These are phyloP conservation scores for Pseudopithomyces maydicus DNA, from an alignment of 2,329 filamentous ascomycete species.

Conservation along the genomic window DNA sequence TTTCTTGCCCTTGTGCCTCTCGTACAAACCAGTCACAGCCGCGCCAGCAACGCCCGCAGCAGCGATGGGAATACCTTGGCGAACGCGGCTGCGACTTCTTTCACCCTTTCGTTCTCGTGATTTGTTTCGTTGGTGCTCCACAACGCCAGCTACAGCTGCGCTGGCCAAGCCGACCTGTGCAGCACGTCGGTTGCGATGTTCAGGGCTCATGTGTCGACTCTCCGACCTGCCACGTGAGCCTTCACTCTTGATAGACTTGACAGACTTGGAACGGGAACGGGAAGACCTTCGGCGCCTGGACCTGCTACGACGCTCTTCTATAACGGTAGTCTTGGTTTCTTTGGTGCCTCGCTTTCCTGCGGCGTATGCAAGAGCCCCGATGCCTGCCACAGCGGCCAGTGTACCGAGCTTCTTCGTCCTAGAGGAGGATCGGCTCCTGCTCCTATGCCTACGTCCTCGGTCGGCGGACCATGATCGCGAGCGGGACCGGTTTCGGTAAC, in stretches of 20 bases:
- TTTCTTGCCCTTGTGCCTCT: slow-evolving; percentile 66
- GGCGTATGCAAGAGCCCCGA: slow-evolving; percentile 63
- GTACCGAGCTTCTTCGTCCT: slow-evolving; percentile 61
- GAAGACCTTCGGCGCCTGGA: slow-evolving; percentile 52
- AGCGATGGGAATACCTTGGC: slow-evolving; percentile 63
- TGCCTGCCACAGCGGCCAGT: slow-evolving; percentile 64
- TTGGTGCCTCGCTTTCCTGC: slow-evolving; percentile 54
- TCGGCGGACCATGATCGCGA: slow-evolving; percentile 45
- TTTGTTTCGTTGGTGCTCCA: slow-evolving; percentile 62
- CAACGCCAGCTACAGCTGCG: slow-evolving; percentile 66
- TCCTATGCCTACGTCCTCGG: slow-evolving; percentile 31
- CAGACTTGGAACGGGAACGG: slow-evolving; percentile 32
- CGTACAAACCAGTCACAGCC: slow-evolving; percentile 65
- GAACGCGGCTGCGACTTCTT: slow-evolving; percentile 60
- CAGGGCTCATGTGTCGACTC: slow-evolving; percentile 48
- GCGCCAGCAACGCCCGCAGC: slow-evolving; percentile 66
- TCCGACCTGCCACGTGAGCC: slow-evolving; percentile 40
- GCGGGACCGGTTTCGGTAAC: slow-evolving; percentile 52
- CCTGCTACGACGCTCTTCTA: slow-evolving; percentile 54
- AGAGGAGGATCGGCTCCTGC: slow-evolving; percentile 41
- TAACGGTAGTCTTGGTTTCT: slow-evolving; percentile 51
- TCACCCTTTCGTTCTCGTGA: slow-evolving; percentile 59
- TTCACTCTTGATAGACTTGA: slow-evolving; percentile 17
- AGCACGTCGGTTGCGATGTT: slow-evolving; percentile 63
- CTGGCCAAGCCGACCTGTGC: slow-evolving; percentile 67